Percentiles rank a stretch among this genome's conserved stretches.
Conservation (phyloP, 257 asterid species). For the Solanum pimpinellifolium region DNA sequence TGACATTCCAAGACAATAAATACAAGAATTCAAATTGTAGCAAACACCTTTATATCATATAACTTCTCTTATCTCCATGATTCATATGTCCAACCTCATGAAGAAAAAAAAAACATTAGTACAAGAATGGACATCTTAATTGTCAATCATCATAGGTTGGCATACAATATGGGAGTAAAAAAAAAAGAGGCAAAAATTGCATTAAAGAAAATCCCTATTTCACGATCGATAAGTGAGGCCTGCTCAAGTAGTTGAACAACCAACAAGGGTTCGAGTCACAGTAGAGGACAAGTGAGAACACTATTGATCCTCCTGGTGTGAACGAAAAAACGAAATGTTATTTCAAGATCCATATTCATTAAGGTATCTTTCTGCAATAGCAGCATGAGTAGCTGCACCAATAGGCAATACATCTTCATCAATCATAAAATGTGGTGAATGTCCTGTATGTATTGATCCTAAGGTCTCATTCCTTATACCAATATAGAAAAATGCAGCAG, state of each 20-base stretch:
- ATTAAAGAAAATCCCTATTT: neutral
- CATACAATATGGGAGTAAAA: neutral
- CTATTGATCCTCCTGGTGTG: neutral
- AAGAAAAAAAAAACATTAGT: neutral
- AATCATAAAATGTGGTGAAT: slow-evolving; percentile 74
- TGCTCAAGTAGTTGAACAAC: neutral
- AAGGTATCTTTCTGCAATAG: slow-evolving; percentile 85
- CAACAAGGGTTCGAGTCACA: neutral
- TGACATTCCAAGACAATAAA: neutral
- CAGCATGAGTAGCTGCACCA: slow-evolving; percentile 91
- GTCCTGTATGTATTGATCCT: slow-evolving; percentile 56
- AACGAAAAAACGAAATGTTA: neutral
- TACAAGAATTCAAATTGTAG: neutral
- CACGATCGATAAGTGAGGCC: neutral
- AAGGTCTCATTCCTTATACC: slow-evolving; percentile 65
- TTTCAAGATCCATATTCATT: slow-evolving; percentile 5
- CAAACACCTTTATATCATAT: neutral
- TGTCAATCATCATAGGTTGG: neutral
- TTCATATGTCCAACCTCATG: neutral
- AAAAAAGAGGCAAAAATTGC: neutral
- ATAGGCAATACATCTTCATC: slow-evolving; percentile 74
- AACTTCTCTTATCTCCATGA: neutral
- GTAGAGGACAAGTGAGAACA: fast-evolving
- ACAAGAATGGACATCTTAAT: neutral
- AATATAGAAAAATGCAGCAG: slow-evolving; percentile 69